Conservation (phyloP, 495 filamentous ascomycete species). For the Hypomontagnella monticulosa region DNA sequence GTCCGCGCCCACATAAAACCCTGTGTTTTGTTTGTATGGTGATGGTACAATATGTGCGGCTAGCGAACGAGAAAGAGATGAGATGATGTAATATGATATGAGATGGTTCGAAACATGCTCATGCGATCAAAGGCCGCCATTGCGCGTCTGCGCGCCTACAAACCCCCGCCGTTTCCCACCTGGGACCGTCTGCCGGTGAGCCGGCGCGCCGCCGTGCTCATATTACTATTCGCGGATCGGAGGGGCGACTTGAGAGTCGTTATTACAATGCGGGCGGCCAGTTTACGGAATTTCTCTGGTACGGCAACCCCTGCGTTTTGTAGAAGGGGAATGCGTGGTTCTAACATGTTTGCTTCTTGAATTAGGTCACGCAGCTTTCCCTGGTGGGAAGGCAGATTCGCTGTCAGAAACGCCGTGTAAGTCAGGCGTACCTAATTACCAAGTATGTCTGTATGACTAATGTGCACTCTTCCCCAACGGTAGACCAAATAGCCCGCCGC, state of each 20-base stretch:
- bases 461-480: conserved; percentile 60
- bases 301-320: conserved; percentile 1
- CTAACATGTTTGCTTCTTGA: conserved; percentile 8
- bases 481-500: conserved; percentile 81
- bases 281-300: conserved; percentile 69
- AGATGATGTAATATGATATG: background rate
- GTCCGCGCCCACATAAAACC: background rate
- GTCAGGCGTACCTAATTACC: too few species aligned
- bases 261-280: conserved; percentile 84
- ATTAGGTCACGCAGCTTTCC: conserved; percentile 84
- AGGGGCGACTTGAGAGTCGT: conserved; percentile 81
- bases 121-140: conserved; percentile 71
- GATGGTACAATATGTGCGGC: background rate
- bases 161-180: conserved; percentile 62
- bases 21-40: background rate
- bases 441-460: conserved; percentile 50
- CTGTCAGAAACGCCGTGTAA: conserved; percentile 60
- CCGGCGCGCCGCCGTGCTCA: conserved; percentile 81
- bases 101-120: conserved; percentile 30
- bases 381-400: conserved; percentile 73
- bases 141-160: conserved; percentile 76
- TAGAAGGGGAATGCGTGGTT: conserved; percentile 39
- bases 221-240: conserved; percentile 84
- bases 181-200: conserved; percentile 71
- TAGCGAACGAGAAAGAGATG: conserved; percentile 1